Percentiles rank a stretch among this genome's conserved stretches.
Conservation (phyloP, 2,329 filamentous ascomycete genomes). For the Clathrospora elynae region DNA sequence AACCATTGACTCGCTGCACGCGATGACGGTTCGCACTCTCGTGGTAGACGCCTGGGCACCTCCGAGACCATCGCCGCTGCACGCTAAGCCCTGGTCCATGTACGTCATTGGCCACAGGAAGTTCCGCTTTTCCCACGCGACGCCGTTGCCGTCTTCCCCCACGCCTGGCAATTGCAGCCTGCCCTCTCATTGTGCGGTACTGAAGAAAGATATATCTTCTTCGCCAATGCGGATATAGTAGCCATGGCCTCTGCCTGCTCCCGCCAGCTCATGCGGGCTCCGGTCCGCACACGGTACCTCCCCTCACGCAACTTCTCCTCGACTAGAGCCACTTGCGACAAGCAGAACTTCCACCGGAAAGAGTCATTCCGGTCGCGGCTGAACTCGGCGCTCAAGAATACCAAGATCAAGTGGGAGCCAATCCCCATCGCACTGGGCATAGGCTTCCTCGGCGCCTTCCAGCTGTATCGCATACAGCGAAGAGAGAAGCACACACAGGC, state of each 20-base stretch:
- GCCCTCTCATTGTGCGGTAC: background rate
- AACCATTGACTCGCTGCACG: conserved; percentile 1
- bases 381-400: conserved; percentile 63
- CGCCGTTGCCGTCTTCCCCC: conserved; percentile 20
- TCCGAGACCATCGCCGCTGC: conserved; percentile 22
- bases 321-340: conserved; percentile 50
- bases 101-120: conserved; percentile 37
- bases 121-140: conserved; percentile 25
- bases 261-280: conserved; percentile 34
- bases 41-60: conserved; percentile 2
- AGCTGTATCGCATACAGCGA: conserved; percentile 76
- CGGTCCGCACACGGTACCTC: conserved; percentile 20
- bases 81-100: conserved; percentile 15
- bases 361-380: conserved; percentile 64
- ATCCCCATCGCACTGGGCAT: conserved; percentile 88
- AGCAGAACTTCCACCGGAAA: conserved; percentile 51
- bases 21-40: conserved; percentile 6
- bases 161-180: conserved; percentile 4
- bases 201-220: background rate
- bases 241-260: conserved; percentile 36
- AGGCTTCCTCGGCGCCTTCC: conserved; percentile 79
- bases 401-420: conserved; percentile 82
- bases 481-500: conserved; percentile 53
- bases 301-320: conserved; percentile 43
- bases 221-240: conserved; percentile 22